Evolutionary conservation across 2,329 filamentous ascomycete genomes (phyloP).

Genomic region (Tolypocladium capitatum): DNA sequence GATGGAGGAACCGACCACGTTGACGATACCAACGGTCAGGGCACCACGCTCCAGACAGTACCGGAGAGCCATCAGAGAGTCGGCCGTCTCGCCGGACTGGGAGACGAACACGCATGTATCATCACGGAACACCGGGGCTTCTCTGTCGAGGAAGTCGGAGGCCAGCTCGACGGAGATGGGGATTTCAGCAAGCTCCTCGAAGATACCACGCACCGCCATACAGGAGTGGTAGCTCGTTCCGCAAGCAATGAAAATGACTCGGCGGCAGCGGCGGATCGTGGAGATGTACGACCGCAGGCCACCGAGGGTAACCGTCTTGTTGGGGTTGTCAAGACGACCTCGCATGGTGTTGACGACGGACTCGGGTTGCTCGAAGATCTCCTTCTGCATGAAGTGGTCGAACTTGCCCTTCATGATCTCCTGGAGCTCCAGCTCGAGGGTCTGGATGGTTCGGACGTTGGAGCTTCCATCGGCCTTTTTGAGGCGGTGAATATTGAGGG

Average conservation of each 20-base stretch:
- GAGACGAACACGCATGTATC: constrained; percentile 99
- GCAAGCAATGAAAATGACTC: constrained; percentile 98
- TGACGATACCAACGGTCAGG: constrained; percentile 94
- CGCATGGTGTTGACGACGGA: constrained; percentile 99
- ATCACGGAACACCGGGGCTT: constrained; percentile 97
- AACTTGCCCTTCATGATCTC: constrained; percentile 99
- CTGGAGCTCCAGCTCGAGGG: constrained; percentile 94
- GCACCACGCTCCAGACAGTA: constrained; percentile 98
- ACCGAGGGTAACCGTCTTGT: constrained; percentile 92
- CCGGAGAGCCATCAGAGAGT: constrained; percentile 90
- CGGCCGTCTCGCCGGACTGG: constrained; percentile 95
- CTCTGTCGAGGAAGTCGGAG: constrained; percentile 92
- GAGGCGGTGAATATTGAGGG: constrained; percentile 95
- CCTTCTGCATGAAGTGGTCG: constrained; percentile 99
- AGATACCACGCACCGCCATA: constrained; percentile 96
- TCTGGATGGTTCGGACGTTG: constrained; percentile 97
- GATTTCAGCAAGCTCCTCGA: constrained; percentile 96
- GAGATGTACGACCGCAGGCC: constrained; percentile 91
- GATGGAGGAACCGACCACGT: constrained; percentile 96
- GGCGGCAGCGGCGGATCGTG: constrained; percentile 90
- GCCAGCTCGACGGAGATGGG: constrained; percentile 94
- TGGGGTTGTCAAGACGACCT: constrained; percentile 85
- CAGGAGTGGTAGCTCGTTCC: constrained; percentile 98
- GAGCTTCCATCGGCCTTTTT: constrained; percentile 94
- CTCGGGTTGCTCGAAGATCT: constrained; percentile 99